Base-by-base conservation (phyloP, 202 grass and related monocot genomes). In the Elaeis oleifera region DNA sequence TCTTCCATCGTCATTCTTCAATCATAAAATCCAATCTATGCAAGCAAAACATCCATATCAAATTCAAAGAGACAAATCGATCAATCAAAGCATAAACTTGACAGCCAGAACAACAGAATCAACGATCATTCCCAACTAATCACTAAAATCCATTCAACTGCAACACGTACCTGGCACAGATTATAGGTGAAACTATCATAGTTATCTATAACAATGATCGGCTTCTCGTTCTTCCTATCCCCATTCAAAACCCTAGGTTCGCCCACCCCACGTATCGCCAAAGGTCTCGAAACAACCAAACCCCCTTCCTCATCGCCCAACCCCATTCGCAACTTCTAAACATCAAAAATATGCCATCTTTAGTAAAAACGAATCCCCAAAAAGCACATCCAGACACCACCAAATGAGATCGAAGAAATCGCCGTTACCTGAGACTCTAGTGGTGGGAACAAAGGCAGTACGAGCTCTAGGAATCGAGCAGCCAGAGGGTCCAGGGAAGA, bases 111-210 rank as follows among this genome's bases (percentile, higher is more conserved):
- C 36, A 44, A 44, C 28, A 31, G 28, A 31, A 31, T 31, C 28
- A 31, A 31, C 28, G 28, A 31, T 0, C 5, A 31, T 44, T 1
- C 36, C 36, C 36, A 13, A 44, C 36, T 13, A 44, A 44, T 44
- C 11, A 44, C 36, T 13, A 9, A 44, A 44, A 44, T 44, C 36
- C 36, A 44, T 44, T 9, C 36, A 44, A 44, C 36, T 13, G 36
- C 36, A 44, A 44, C 36, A 11, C 36, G 36, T 60, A 60, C 58
- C 58, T 60, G 58, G 58, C 58, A 60, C 29, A 60, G n/a, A 60
- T 60, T 60, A 29, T 60, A 60, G n/a, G 58, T 60, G 24, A 60
- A 60, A 27, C 58, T 60, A 32, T 60, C 58, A 60, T 60, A 60
- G 25, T 60, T 60, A 31, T 60, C 58, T 15, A 60, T 36, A 17